These are phyloP conservation scores for Daedaleopsis sinensis DNA, from an alignment of 768 basidiomycete species.

Conservation along the genomic window DNA sequence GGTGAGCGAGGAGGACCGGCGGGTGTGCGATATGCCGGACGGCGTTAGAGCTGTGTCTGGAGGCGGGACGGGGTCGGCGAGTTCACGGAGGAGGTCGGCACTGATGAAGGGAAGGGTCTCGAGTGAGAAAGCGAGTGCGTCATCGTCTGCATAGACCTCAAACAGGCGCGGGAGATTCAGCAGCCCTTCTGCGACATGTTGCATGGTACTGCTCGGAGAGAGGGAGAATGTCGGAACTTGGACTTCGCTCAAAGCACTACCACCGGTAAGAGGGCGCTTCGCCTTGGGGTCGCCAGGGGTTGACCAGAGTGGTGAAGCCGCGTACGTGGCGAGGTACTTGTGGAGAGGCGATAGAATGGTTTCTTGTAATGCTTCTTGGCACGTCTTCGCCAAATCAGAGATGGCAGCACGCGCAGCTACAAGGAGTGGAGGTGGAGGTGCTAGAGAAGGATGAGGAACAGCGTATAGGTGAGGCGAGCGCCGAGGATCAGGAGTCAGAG, in stretches of 20 bases:
- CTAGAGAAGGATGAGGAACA: slow-evolving; percentile 3
- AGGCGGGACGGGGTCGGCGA: slow-evolving; percentile 42
- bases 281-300: slow-evolving; percentile 51
- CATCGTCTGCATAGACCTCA: slow-evolving; percentile 92
- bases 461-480: slow-evolving; percentile 25
- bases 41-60: slow-evolving; percentile 11
- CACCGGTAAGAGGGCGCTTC: slow-evolving; percentile 43
- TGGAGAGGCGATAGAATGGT: slow-evolving; percentile 86
- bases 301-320: slow-evolving; percentile 69
- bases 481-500: slow-evolving; percentile 32
- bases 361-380: slow-evolving; percentile 77
- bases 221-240: slow-evolving; percentile 91
- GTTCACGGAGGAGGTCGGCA: slow-evolving; percentile 50
- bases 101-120: slow-evolving; percentile 78
- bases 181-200: slow-evolving; percentile 90
- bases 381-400: slow-evolving; percentile 65
- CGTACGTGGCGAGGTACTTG: slow-evolving; percentile 71
- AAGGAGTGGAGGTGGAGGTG: slow-evolving; percentile 46
- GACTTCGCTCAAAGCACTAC: slow-evolving; percentile 48
- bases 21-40: slow-evolving; percentile 20
- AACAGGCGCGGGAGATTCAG: slow-evolving; percentile 92
- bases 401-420: slow-evolving; percentile 56
- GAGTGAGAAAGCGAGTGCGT: slow-evolving; percentile 86
- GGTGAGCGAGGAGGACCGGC: slow-evolving; percentile 40
- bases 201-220: slow-evolving; percentile 86